phyloP scores from a whole-genome alignment of 768 basidiomycete genomes.

The Tylopilus vinaceipallidus region DNA sequence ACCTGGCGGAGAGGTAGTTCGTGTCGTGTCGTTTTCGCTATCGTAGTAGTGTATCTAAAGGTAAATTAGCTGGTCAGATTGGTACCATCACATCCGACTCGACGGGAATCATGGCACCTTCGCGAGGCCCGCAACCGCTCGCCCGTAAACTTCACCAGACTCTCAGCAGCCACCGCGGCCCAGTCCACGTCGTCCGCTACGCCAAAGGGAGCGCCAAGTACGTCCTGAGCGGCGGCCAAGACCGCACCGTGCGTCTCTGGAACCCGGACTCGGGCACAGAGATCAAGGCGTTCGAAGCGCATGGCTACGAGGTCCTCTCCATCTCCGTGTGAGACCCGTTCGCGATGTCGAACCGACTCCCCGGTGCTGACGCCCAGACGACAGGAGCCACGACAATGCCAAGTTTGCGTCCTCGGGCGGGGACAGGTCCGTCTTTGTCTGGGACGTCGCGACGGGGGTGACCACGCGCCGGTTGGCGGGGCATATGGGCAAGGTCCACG shows the following conservation, averaged over 20 bases:
- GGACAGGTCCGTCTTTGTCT: slow-evolving; percentile 88
- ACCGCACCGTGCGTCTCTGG: slow-evolving; percentile 87
- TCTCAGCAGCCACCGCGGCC: slow-evolving; percentile 69
- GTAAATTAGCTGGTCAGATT: too few relatives aligned
- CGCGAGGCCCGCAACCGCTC: slow-evolving; percentile 51
- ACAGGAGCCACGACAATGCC: slow-evolving; percentile 87
- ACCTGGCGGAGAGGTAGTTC: too few relatives aligned
- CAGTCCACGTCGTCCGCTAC: slow-evolving; percentile 90
- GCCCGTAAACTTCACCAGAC: slow-evolving; percentile 62
- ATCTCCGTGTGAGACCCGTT: slow-evolving; percentile 70
- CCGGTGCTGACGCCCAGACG: background rate
- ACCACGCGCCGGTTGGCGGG: slow-evolving; percentile 83
- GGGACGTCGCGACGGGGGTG: slow-evolving; percentile 90
- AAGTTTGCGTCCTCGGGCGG: slow-evolving; percentile 94
- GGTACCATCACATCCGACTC: too few relatives aligned
- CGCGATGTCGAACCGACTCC: background rate
- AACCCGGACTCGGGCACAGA: slow-evolving; percentile 84
- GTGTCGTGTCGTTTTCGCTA: too few relatives aligned
- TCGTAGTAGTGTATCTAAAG: too few relatives aligned
- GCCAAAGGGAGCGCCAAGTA: slow-evolving; percentile 88
- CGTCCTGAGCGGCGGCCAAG: slow-evolving; percentile 89
- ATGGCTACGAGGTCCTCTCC: slow-evolving; percentile 94
- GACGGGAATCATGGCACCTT: slow-evolving; percentile 53
- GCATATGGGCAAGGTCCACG: slow-evolving; percentile 88
- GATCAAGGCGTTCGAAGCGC: slow-evolving; percentile 87